phyloP scores from a whole-genome alignment of 140 eudicot species.

The Senecio squalidus region DNA sequence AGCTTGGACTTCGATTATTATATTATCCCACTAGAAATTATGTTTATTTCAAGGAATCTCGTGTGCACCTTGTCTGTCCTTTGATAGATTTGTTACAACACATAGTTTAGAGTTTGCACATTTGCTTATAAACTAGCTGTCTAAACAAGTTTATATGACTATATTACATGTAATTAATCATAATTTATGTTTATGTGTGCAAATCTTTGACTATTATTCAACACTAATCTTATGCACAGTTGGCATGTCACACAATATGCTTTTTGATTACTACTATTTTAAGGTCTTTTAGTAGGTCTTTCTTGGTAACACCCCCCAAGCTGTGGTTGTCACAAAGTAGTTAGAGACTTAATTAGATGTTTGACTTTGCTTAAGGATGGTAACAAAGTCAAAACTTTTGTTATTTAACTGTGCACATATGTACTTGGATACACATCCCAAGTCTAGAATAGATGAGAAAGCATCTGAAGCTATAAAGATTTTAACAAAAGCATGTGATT shows the following conservation, averaged over 20 bases:
- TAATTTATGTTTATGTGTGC: conserved; percentile 10
- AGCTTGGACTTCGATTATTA: conserved; percentile 29
- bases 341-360: conserved; percentile 11
- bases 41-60: conserved; percentile 3
- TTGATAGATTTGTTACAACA: neutral
- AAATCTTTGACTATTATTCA: conserved; percentile 31
- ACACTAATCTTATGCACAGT: conserved; percentile 19
- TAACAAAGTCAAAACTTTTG: conserved; percentile 18
- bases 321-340: neutral
- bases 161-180: conserved; percentile 17
- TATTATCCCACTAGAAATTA: conserved; percentile 21
- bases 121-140: conserved; percentile 25
- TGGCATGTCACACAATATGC: conserved; percentile 12
- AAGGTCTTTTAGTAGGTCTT: neutral
- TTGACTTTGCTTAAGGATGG: conserved; percentile 18
- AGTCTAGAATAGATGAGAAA: conserved; percentile 15
- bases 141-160: conserved; percentile 11
- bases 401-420: conserved; percentile 9
- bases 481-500: conserved; percentile 10
- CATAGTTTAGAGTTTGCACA: conserved; percentile 3
- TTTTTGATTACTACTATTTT: conserved; percentile 1
- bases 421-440: conserved; percentile 18
- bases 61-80: conserved; percentile 12
- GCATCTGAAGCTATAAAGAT: conserved; percentile 10
- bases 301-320: conserved; percentile 6